Evolutionary conservation across 208 protist species (phyloP).

Genomic region (Leishmania mexicana): DNA sequence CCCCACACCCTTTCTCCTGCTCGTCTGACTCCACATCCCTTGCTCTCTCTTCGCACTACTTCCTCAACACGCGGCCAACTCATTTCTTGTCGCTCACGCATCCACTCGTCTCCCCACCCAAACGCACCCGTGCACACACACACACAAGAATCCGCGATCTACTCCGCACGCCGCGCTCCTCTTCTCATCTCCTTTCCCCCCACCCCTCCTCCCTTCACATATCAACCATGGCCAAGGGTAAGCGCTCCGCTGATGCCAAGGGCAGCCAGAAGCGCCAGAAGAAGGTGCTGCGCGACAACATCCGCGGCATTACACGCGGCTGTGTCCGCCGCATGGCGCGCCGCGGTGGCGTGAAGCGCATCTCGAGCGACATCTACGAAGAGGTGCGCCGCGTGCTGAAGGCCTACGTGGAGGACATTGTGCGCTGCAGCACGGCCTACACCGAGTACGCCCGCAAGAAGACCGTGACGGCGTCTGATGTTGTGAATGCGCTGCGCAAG

Average conservation of each 20-base stretch:
- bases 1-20: background rate
- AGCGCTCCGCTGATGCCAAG: slow-evolving; percentile 72
- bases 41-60: background rate
- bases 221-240: slow-evolving; percentile 75
- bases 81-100: background rate
- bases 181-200: background rate
- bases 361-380: slow-evolving; percentile 73
- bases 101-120: background rate
- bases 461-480: slow-evolving; percentile 85
- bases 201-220: background rate
- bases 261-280: slow-evolving; percentile 83
- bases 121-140: background rate
- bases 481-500: slow-evolving; percentile 91
- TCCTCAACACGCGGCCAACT: background rate
- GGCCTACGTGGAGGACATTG: slow-evolving; percentile 79
- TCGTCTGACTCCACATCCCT: background rate
- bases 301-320: slow-evolving; percentile 84
- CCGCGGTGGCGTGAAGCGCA: slow-evolving; percentile 93
- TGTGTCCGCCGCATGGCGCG: slow-evolving; percentile 91
- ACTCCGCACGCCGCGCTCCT: no score
- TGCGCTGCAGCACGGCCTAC: slow-evolving; percentile 85
- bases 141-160: background rate
- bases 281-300: slow-evolving; percentile 88
- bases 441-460: slow-evolving; percentile 85
- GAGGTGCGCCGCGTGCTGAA: slow-evolving; percentile 83